A percentile compares a stretch with the other conserved stretches of the same genome.
Evolutionary conservation across 176 grass and related monocot genomes (phyloP).

Genomic region (maize (Zea mays)): Zm-B73-REFERENCE-NAM-5.0 NC_050096.1:39458501-39459000

Average conservation of each 20-base stretch:
- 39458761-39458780: not conserved
- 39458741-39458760: not conserved
- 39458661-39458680: conserved; percentile 67
- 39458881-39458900: conserved; percentile 16
- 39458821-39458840: not conserved
- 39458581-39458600: conserved; percentile 97
- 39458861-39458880: not conserved
- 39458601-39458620: conserved; percentile 96
- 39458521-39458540: not conserved
- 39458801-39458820: not conserved
- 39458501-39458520: conserved; percentile 24
- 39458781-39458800: not conserved
- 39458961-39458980: not conserved
- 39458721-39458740: not conserved
- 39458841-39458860: conserved; percentile 11
- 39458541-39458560: not conserved
- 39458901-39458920: not conserved
- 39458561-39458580: conserved; percentile 48
- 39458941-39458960: not conserved
- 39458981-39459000: not conserved
- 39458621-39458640: conserved; percentile 98
- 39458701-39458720: not conserved
- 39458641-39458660: conserved; percentile 87
- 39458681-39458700: not conserved
- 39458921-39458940: not conserved